Evolutionary conservation across 1,284 basidiomycete species (phyloP).

Genomic region (Grifola frondosa): DNA sequence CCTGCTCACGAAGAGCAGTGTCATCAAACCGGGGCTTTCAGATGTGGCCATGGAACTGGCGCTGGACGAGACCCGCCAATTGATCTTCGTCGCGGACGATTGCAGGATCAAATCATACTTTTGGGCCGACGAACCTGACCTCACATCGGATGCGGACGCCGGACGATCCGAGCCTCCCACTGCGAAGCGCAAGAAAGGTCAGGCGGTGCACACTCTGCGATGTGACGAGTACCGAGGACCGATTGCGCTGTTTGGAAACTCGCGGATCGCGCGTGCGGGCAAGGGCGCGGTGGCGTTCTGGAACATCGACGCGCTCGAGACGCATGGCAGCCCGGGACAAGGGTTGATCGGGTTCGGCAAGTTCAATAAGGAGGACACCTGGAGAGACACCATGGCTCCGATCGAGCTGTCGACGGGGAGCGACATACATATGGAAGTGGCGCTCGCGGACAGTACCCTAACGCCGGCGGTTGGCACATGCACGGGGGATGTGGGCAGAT

Average conservation of each 20-base stretch:
- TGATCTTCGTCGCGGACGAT: conserved; percentile 26
- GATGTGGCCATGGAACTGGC: conserved; percentile 6
- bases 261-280: conserved; percentile 33
- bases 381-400: conserved; percentile 25
- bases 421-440: conserved; percentile 22
- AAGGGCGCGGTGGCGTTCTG: conserved; percentile 32
- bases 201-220: conserved; percentile 33
- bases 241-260: conserved; percentile 27
- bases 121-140: conserved; percentile 5
- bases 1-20: conserved; percentile 1
- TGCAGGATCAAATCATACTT: conserved; percentile 28
- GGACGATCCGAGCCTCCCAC: no score
- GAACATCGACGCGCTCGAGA: conserved; percentile 32
- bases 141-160: no score
- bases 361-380: conserved; percentile 22
- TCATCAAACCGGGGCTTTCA: conserved; percentile 8
- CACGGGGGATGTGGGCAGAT: conserved; percentile 29
- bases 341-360: conserved; percentile 26
- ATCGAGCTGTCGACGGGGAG: conserved; percentile 36
- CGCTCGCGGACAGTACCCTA: conserved; percentile 23
- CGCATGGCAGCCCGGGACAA: conserved; percentile 28
- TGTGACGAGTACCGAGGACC: conserved; percentile 28
- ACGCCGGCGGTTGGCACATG: conserved; percentile 30
- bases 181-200: conserved; percentile 4
- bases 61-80: conserved; percentile 18